Evolutionary conservation across 2,329 filamentous ascomycete genomes (phyloP).

Genomic region (Simplicillium aogashimaense): DNA sequence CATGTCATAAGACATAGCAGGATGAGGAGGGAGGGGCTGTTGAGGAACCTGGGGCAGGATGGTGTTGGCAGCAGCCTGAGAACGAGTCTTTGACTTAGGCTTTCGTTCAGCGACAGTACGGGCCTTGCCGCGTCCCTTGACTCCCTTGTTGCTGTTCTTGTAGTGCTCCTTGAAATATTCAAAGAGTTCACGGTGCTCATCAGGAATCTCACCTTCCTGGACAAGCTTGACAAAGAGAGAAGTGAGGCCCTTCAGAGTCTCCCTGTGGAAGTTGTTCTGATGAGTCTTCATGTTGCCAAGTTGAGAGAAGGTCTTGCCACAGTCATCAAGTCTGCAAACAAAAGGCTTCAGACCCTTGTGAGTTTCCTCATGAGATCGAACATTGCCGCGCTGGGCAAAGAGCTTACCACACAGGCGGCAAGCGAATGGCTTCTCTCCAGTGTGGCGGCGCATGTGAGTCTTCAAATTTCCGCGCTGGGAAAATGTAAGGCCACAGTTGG

Average conservation of each 20-base stretch:
- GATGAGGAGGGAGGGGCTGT: conserved; percentile 19
- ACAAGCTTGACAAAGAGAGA: conserved; percentile 56
- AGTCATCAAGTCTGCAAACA: conserved; percentile 71
- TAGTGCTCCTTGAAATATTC: conserved; percentile 82
- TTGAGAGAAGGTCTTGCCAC: conserved; percentile 81
- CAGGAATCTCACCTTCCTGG: conserved; percentile 45
- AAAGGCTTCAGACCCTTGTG: conserved; percentile 72
- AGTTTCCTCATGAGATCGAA: conserved; percentile 73
- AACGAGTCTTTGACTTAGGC: conserved; percentile 15
- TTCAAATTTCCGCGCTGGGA: conserved; percentile 88
- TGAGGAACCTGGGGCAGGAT: conserved; percentile 15
- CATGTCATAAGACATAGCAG: conserved; percentile 21
- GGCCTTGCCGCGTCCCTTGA: conserved; percentile 89
- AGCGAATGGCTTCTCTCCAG: conserved; percentile 73
- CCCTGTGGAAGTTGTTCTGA: conserved; percentile 84
- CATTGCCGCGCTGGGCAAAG: conserved; percentile 80
- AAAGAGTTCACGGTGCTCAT: conserved; percentile 65
- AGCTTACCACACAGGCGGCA: conserved; percentile 72
- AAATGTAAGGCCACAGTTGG: conserved; percentile 68
- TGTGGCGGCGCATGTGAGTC: conserved; percentile 83
- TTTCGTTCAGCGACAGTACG: conserved; percentile 45
- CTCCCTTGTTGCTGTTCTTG: conserved; percentile 97
- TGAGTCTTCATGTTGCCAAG: conserved; percentile 92
- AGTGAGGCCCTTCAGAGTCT: conserved; percentile 62
- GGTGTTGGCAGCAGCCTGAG: conserved; percentile 10